phyloP scores from a whole-genome alignment of 2,329 filamentous ascomycete genomes.

The Fusarium sacchari region DNA sequence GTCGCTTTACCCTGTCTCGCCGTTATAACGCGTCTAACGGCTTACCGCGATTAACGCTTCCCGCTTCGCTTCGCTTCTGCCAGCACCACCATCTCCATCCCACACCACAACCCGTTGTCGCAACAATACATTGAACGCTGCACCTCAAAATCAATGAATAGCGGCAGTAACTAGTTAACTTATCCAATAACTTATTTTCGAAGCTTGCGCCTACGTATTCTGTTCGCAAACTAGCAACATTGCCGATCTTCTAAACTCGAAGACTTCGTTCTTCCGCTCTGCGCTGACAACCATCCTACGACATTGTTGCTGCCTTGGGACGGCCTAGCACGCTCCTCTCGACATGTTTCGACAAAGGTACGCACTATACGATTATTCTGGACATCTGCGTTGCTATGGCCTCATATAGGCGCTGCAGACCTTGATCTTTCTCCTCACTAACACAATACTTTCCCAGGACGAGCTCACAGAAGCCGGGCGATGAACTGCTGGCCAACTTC shows the following conservation, averaged over 20 bases:
- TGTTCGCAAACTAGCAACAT: slow-evolving; percentile 14
- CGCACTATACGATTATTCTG: neutral
- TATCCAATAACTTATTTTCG: neutral
- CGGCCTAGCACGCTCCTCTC: slow-evolving; percentile 32
- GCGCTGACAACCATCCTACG: slow-evolving; percentile 19
- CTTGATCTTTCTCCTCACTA: neutral
- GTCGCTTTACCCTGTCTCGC: slow-evolving; percentile 2
- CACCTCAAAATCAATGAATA: slow-evolving; percentile 30
- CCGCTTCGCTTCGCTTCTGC: slow-evolving; percentile 16
- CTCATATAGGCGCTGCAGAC: neutral
- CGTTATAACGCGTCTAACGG: slow-evolving; percentile 23
- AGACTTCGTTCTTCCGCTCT: slow-evolving; percentile 7
- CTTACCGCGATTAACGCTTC: slow-evolving; percentile 36
- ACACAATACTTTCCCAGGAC: slow-evolving; percentile 59
- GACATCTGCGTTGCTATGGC: neutral
- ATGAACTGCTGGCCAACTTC: slow-evolving; percentile 86
- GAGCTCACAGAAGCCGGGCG: slow-evolving; percentile 85
- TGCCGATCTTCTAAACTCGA: slow-evolving; percentile 2
- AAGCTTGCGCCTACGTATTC: slow-evolving; percentile 14
- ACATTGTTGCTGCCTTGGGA: slow-evolving; percentile 30
- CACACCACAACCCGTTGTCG: slow-evolving; percentile 18
- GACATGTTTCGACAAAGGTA: slow-evolving; percentile 47
- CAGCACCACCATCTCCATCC: slow-evolving; percentile 18
- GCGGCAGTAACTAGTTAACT: slow-evolving; percentile 6
- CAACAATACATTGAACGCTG: slow-evolving; percentile 20